Conservation (phyloP, 768 basidiomycete species). For the Phlegmacium glaucopus region DNA sequence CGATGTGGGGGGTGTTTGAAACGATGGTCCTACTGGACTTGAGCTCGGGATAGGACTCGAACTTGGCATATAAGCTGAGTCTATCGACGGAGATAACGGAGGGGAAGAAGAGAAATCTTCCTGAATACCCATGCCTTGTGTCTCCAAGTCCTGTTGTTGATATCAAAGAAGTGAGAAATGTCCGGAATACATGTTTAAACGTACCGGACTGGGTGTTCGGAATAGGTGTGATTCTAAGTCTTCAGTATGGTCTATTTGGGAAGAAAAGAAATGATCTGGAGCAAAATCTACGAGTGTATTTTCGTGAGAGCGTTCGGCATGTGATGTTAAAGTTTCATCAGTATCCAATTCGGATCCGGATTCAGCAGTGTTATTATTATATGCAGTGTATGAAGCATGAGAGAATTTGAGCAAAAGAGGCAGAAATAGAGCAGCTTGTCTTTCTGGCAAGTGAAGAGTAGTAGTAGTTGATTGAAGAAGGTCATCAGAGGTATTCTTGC, state of each 20-base stretch:
- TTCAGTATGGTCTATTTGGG: slow-evolving; percentile 17
- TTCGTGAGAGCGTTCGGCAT: slow-evolving; percentile 16
- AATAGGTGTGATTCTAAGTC: slow-evolving; percentile 17
- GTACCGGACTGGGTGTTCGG: slow-evolving; percentile 22
- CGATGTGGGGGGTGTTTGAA: slow-evolving; percentile 23
- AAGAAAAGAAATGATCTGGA: slow-evolving; percentile 19
- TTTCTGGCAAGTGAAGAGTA: no score
- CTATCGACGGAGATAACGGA: slow-evolving; percentile 22
- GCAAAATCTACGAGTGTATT: slow-evolving; percentile 14
- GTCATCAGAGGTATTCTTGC: no score
- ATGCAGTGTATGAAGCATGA: neutral
- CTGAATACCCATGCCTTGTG: slow-evolving; percentile 18
- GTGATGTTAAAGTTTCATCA: slow-evolving; percentile 7
- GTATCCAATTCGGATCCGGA: slow-evolving; percentile 4
- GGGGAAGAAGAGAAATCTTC: slow-evolving; percentile 20
- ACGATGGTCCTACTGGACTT: slow-evolving; percentile 12
- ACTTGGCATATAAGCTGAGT: slow-evolving; percentile 33
- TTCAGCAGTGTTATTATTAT: neutral
- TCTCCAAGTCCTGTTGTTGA: slow-evolving; percentile 20
- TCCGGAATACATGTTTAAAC: slow-evolving; percentile 20
- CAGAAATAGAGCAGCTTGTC: neutral
- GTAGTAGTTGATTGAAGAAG: no score
- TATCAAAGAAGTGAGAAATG: slow-evolving; percentile 23
- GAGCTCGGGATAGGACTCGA: slow-evolving; percentile 41
- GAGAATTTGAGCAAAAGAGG: neutral